phyloP scores from a whole-genome alignment of 2,329 filamentous ascomycete species.

The Fusarium tricinctum region DNA sequence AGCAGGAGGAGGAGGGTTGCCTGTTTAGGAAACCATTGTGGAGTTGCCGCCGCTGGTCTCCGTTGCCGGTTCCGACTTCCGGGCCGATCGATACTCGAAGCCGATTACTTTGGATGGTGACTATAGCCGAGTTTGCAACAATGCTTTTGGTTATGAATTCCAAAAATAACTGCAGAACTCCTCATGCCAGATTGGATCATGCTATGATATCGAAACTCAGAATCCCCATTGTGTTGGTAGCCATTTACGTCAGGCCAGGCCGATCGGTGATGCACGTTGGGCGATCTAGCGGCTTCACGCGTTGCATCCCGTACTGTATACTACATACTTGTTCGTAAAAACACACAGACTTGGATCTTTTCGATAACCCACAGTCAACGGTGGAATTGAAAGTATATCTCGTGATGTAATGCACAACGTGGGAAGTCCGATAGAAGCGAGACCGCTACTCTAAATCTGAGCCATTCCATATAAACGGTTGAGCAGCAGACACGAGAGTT shows the following conservation, averaged over 20 bases:
- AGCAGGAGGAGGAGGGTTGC: constrained; percentile 19
- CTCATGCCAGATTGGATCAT: background rate
- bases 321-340: constrained; percentile 8
- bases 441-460: constrained; percentile 13
- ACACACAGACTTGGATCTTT: background rate
- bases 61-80: constrained; percentile 17
- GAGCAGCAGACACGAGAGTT: constrained; percentile 49
- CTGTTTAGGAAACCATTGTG: constrained; percentile 38
- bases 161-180: background rate
- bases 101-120: constrained; percentile 1
- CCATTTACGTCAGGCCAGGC: constrained; percentile 32
- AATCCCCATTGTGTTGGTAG: background rate
- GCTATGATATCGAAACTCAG: background rate
- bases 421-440: constrained; percentile 24
- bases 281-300: constrained; percentile 39
- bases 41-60: constrained; percentile 21
- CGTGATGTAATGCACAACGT: constrained; percentile 43
- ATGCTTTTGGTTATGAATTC: background rate
- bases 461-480: constrained; percentile 30
- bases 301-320: constrained; percentile 14
- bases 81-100: constrained; percentile 7
- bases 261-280: constrained; percentile 34
- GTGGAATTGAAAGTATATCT: constrained; percentile 1
- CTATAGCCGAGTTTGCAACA: background rate
- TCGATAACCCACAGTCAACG: constrained; percentile 4